Base-by-base conservation (phyloP, 768 basidiomycete species). In the Pisolithus orientalis region DNA sequence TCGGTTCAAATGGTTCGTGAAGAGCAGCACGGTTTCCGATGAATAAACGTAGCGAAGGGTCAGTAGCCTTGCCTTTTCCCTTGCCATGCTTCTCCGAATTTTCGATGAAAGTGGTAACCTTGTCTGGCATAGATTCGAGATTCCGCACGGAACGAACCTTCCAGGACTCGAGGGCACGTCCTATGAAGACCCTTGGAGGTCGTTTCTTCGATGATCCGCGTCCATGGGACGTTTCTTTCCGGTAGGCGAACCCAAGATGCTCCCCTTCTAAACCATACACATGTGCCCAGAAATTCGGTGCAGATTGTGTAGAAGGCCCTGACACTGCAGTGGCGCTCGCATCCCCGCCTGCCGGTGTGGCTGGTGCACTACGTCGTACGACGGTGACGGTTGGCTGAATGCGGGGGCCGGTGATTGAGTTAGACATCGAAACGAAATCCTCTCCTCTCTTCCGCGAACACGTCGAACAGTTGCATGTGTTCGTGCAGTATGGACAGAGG, bases 401-500 rank as follows among this genome's bases (percentile, higher is more conserved):
- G 3, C 65, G 25, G 2, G 60, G 53, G 1, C 60, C 32, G 5
- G 62, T 66, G 8, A 62, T 55, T 13, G 63, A 63, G 3, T 56
- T 63, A 1, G 55, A 56, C 57, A 64, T 63, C 7, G 71, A 64
- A 9, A 79, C 51, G 52, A 79, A 80, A 10, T 61, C 56, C 47
- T 79, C 80, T 5, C 80, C 79, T 5, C 80, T 71, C 52, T 56
- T 70, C 27, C 62, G 55, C 13, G 73, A 67, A 57, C 80, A 82
- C 0, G 5, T 0, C 10, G 76, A 74, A 59, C 81, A 83, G 43
- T 75, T 79, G 62, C 81, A 83, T 10, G 55, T 72, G 10, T 65
- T 57, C 3, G 60, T 57, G 57, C 80, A 83, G 13, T 25, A 56
- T 0, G 81, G 81, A 56, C 82, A 83, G 24, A 57, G 50, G 48